These are phyloP conservation scores for Cryptosporidium sp. DNA, from an alignment of 169 alveolate genomes.

Conservation along the genomic window DNA sequence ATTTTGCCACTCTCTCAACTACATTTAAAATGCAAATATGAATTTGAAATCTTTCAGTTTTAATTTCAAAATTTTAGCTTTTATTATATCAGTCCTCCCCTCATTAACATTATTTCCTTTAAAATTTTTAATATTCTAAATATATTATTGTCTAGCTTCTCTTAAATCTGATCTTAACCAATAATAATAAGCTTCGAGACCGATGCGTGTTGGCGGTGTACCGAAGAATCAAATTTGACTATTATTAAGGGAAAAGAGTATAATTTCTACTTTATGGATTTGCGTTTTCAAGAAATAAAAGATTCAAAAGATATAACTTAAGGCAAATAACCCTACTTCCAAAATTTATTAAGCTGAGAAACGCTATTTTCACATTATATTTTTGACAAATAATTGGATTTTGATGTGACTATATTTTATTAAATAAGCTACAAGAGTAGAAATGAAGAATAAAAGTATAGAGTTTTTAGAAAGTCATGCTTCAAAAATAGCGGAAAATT, in stretches of 20 bases:
- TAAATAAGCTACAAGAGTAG: not conserved
- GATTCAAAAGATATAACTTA: not conserved
- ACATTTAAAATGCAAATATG: not conserved
- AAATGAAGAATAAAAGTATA: not conserved
- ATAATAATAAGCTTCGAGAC: not conserved
- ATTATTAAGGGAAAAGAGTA: not conserved
- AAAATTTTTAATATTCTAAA: too few relatives aligned
- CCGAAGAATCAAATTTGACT: slow-evolving; percentile 17
- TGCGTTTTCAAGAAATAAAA: not conserved
- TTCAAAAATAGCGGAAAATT: not conserved
- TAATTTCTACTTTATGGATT: not conserved
- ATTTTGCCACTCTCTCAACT: not conserved
- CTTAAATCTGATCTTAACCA: not conserved
- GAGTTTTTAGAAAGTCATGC: not conserved
- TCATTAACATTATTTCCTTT: not conserved
- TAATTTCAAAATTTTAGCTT: not conserved
- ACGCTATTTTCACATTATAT: not conserved
- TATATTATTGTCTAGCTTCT: not conserved
- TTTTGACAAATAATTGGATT: not conserved
- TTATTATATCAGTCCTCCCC: not conserved
- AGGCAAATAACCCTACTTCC: not conserved
- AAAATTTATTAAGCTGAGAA: not conserved
- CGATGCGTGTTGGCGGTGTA: not conserved
- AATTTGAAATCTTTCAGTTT: not conserved
- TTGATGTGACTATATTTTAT: not conserved